Evolutionary conservation across 371 early-diverging fungal species (phyloP).

Genomic region (Basidiobolus heterosporus): DNA sequence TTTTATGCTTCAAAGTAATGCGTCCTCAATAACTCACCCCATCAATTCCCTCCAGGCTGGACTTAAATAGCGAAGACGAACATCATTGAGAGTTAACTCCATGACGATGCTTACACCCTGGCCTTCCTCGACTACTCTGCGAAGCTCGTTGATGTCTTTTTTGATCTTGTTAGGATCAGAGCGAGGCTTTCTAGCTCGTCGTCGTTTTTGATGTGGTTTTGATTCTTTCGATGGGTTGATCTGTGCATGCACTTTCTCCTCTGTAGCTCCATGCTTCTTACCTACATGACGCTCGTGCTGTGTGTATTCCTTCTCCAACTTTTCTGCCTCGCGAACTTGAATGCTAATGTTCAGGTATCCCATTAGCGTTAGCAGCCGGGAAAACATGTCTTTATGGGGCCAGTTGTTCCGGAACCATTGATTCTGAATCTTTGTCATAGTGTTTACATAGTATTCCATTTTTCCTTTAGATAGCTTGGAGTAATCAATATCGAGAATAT

Average conservation of each 20-base stretch:
- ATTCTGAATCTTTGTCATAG: too few relatives aligned
- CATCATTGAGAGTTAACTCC: constrained; percentile 32
- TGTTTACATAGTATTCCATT: too few relatives aligned
- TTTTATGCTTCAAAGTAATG: neutral
- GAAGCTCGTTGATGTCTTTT: constrained; percentile 21
- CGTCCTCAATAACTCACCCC: constrained; percentile 29
- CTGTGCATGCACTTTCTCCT: constrained; percentile 6
- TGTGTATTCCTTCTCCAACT: constrained; percentile 1
- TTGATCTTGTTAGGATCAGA: constrained; percentile 9
- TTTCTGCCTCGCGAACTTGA: neutral
- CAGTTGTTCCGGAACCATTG: too few relatives aligned
- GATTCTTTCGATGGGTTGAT: neutral
- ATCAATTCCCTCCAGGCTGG: constrained; percentile 37
- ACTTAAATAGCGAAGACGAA: constrained; percentile 30
- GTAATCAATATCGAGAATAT: too few relatives aligned
- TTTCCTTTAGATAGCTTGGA: too few relatives aligned
- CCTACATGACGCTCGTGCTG: constrained; percentile 1
- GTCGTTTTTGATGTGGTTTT: constrained; percentile 5
- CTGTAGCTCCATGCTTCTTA: constrained; percentile 7
- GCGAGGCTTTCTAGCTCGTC: constrained; percentile 6
- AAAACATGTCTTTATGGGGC: too few relatives aligned
- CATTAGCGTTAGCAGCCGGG: too few relatives aligned
- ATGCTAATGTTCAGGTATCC: neutral
- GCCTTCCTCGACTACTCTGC: constrained; percentile 30
- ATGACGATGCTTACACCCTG: constrained; percentile 39